A percentile compares a stretch with the other conserved stretches of the same genome.
phyloP scores from a whole-genome alignment of 192 early-diverging fungal genomes.

The Thamnidium elegans region DNA sequence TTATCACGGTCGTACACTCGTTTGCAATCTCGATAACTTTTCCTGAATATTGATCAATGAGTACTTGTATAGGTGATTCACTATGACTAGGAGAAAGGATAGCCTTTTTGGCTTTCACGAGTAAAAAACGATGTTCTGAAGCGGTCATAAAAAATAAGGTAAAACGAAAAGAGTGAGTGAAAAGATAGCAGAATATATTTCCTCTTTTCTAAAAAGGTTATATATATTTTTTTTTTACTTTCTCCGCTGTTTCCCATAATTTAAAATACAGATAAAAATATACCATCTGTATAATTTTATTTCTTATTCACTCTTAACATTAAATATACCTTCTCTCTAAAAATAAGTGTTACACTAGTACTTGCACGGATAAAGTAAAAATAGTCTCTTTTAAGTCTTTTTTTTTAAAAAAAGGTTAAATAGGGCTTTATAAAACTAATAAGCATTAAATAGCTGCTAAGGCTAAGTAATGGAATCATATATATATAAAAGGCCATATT shows the following conservation, averaged over 20 bases:
- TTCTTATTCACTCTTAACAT: neutral
- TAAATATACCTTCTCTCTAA: no score
- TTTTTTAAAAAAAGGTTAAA: no score
- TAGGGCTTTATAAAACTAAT: no score
- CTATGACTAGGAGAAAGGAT: constrained; percentile 28
- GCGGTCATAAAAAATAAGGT: neutral
- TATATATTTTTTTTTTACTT: neutral
- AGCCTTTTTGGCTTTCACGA: constrained; percentile 27
- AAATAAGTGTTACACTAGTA: no score
- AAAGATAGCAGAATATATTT: neutral
- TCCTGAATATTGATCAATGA: constrained; percentile 27
- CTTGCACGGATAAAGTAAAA: no score
- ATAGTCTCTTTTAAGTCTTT: no score
- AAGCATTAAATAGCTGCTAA: no score
- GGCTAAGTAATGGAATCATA: no score
- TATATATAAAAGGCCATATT: no score
- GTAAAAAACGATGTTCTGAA: constrained; percentile 16
- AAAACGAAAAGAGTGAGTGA: neutral
- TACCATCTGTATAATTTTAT: neutral
- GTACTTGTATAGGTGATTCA: constrained; percentile 17
- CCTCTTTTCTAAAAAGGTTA: neutral
- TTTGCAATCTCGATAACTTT: constrained; percentile 26
- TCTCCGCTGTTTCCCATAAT: no score
- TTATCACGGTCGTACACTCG: neutral
- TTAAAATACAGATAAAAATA: neutral